Evolutionary conservation across 169 alveolate species (phyloP), one percentile per base, ranked within the genome.

Genomic region (Cryptosporidium baileyi): DNA sequence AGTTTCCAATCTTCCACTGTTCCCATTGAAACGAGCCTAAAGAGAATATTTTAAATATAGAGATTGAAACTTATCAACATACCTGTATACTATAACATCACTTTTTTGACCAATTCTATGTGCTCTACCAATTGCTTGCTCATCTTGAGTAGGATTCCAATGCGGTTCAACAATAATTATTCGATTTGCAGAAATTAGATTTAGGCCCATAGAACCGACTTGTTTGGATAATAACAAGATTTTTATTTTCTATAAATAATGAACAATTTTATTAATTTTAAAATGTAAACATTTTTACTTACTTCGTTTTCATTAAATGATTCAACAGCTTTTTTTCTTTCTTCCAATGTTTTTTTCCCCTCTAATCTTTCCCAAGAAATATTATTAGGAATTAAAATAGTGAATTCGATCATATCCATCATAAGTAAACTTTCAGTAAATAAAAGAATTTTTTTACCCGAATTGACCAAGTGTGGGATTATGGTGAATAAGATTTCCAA

Each of bases 71-170:
- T 34, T 17, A 8, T 15, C 22, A 11, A 89, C 91, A 60, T 90
- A 80, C 89, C 96, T 80, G 79, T 89, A 93, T 15, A 91, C 94
- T 32, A 89, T 81, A 0, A 91, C 96, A 60, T 91, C 91, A 81
- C 88, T 89, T 88, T 89, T 93, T 80, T 93, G 94, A 5, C 96
- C 96, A 13, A 93, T 89, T 60, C 96, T 81, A 59, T 91, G 90
- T 3, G 93, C 93, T 54, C 96, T 61, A 49, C 91, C 94, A 38
- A 93, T 91, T 61, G 96, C 96, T 65, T 93, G 93, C 80, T 91
- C 92, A 63, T 93, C 96, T 51, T 90, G 92, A 30, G 93, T 88
- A 0, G 94, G 94, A 82, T 91, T 91, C 96, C 96, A 93, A 63
- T 90, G 93, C 47, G 94, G 96, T 52, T 93, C 96, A 60, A 91